Evolutionary conservation across 352 stramenopile species (phyloP).

Genomic region (Phytophthora gonapodyides): DNA sequence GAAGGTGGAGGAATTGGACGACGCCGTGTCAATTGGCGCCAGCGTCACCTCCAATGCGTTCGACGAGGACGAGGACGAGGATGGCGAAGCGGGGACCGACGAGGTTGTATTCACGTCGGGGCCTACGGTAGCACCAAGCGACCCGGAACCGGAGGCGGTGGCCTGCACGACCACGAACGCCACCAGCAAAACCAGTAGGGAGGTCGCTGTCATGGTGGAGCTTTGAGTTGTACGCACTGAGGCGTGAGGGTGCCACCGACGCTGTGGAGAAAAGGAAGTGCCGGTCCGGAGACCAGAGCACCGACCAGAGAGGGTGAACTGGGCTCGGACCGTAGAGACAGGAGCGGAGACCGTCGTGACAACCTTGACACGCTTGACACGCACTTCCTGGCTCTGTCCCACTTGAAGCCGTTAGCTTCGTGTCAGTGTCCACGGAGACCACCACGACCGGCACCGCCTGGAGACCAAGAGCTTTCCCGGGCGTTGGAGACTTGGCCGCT

Average conservation of each 20-base stretch:
- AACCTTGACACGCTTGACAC: conserved; percentile 16
- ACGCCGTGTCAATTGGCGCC: conserved; percentile 40
- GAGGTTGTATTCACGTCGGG: conserved; percentile 5
- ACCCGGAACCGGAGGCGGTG: conserved; percentile 22
- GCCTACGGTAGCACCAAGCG: conserved; percentile 12
- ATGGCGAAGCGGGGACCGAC: conserved; percentile 7
- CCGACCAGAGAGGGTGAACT: conserved; percentile 30
- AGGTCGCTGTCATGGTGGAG: conserved; percentile 10
- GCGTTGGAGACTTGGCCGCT: too few relatives aligned
- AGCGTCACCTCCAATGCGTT: conserved; percentile 16
- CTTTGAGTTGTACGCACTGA: conserved; percentile 4
- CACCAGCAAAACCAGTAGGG: conserved; percentile 24
- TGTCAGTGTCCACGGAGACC: conserved; percentile 13
- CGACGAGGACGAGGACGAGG: conserved; percentile 12
- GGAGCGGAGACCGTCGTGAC: conserved; percentile 11
- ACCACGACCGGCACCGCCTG: conserved; percentile 10
- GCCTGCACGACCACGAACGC: conserved; percentile 11
- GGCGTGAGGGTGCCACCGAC: not conserved
- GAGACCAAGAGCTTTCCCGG: not conserved
- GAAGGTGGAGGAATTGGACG: conserved; percentile 53
- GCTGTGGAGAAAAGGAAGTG: conserved; percentile 17
- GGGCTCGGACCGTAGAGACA: conserved; percentile 21
- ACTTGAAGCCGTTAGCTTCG: conserved; percentile 29
- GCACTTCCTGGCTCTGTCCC: conserved; percentile 6
- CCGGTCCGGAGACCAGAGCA: conserved; percentile 24